phyloP scores from a whole-genome alignment of 140 eudicot genomes.

The Bidens hawaiensis region DNA sequence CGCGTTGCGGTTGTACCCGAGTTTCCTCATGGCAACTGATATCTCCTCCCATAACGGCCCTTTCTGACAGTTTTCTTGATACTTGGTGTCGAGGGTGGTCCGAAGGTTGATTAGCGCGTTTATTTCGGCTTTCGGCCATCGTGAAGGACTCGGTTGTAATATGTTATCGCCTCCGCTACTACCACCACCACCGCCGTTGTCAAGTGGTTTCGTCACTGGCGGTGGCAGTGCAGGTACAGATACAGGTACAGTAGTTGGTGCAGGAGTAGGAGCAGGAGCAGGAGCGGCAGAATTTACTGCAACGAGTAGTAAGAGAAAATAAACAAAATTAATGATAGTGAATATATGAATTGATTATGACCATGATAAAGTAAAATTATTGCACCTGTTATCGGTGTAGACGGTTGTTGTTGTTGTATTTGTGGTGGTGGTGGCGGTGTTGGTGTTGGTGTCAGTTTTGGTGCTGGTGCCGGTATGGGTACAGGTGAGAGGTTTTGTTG shows the following conservation, averaged over 20 bases:
- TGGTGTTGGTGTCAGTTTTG: background rate
- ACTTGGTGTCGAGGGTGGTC: conserved; percentile 61
- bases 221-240: conserved; percentile 8
- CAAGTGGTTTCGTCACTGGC: conserved; percentile 9
- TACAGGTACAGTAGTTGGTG: background rate
- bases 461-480: background rate
- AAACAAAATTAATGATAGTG: background rate
- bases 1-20: conserved; percentile 75
- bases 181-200: conserved; percentile 30
- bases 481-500: conserved; percentile 8
- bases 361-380: background rate
- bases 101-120: conserved; percentile 68
- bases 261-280: background rate
- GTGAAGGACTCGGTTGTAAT: conserved; percentile 48
- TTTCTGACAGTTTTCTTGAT: conserved; percentile 77
- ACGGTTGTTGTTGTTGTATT: conserved; percentile 11
- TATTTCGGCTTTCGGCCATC: conserved; percentile 93
- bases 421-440: conserved; percentile 13
- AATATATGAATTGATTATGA: background rate
- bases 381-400: conserved; percentile 17
- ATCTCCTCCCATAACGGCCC: conserved; percentile 90
- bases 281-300: background rate
- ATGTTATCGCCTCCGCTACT: conserved; percentile 26
- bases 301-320: background rate
- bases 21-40: conserved; percentile 51